A percentile compares a stretch with the other conserved stretches of the same genome.
Conservation (phyloP, 2,329 filamentous ascomycete species). For the Venturia nashicola region DNA sequence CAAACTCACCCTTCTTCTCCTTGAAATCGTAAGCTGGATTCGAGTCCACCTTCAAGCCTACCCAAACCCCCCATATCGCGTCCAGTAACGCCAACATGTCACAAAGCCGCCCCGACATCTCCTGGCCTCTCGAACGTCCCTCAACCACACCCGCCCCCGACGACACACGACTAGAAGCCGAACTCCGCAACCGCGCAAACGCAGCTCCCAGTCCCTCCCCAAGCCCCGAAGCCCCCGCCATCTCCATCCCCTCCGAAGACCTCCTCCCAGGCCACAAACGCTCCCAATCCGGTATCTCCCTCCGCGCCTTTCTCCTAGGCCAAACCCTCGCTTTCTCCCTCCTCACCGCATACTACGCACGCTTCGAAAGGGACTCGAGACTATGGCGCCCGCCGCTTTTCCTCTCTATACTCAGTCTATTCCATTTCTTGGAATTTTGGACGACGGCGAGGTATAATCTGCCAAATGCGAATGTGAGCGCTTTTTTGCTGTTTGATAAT, state of each 20-base stretch:
- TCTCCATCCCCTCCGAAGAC: slow-evolving; percentile 16
- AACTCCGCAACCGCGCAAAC: slow-evolving; percentile 16
- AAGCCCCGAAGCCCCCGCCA: background rate
- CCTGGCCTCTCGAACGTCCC: slow-evolving; percentile 19
- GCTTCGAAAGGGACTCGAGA: slow-evolving; percentile 22
- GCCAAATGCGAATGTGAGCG: slow-evolving; percentile 53
- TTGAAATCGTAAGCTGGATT: background rate
- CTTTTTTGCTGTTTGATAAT: slow-evolving; percentile 77
- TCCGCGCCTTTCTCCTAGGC: slow-evolving; percentile 32
- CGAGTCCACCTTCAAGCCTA: background rate
- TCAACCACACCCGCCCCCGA: slow-evolving; percentile 14
- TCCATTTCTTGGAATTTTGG: slow-evolving; percentile 96
- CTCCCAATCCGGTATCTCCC: slow-evolving; percentile 33
- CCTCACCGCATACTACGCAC: slow-evolving; percentile 14
- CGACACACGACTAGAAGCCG: slow-evolving; percentile 18
- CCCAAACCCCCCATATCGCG: background rate
- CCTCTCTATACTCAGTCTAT: slow-evolving; percentile 55
- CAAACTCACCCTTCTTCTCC: background rate
- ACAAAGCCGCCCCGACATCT: slow-evolving; percentile 15
- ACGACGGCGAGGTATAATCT: slow-evolving; percentile 80
- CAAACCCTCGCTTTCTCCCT: slow-evolving; percentile 17
- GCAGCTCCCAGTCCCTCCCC: slow-evolving; percentile 13
- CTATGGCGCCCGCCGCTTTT: slow-evolving; percentile 52
- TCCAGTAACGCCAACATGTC: background rate
- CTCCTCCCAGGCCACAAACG: slow-evolving; percentile 31